Evolutionary conservation across 2,329 filamentous ascomycete species (phyloP).

Genomic region (Paraphaeosphaeria minitans): DNA sequence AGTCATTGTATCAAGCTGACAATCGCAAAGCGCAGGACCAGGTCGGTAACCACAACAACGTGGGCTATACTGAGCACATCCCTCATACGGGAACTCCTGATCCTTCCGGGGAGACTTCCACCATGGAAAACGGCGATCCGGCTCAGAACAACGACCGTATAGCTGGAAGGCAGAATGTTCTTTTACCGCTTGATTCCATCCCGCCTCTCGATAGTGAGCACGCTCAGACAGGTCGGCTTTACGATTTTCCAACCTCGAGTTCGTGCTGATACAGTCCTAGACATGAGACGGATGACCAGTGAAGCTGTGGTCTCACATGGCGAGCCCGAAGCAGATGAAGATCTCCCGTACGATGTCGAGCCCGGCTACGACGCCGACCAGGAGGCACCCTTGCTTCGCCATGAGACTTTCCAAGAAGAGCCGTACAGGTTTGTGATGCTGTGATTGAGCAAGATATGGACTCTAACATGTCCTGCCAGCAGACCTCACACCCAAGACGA

Average conservation of each 20-base stretch:
- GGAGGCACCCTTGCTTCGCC: constrained; percentile 38
- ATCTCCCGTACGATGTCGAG: constrained; percentile 7
- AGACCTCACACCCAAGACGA: neutral
- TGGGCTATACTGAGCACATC: constrained; percentile 43
- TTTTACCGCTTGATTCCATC: neutral
- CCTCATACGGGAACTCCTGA: neutral
- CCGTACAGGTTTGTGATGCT: constrained; percentile 4
- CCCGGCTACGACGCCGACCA: constrained; percentile 23
- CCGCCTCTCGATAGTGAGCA: neutral
- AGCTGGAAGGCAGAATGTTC: neutral
- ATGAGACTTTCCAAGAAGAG: constrained; percentile 34
- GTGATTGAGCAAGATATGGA: neutral
- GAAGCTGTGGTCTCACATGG: neutral
- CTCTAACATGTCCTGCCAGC: neutral
- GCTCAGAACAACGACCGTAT: neutral
- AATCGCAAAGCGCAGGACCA: constrained; percentile 54
- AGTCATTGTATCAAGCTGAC: constrained; percentile 22
- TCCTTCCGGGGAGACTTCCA: neutral
- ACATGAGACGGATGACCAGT: neutral
- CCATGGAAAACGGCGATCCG: neutral
- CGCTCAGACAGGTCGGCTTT: neutral
- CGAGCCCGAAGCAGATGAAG: neutral
- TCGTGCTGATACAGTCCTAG: neutral
- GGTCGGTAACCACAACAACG: constrained; percentile 61
- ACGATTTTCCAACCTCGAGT: neutral